Evolutionary conservation across 2,329 filamentous ascomycete species (phyloP), one percentile per base, ranked within the genome.

Genomic region (Ilyonectria mors-panacis): DNA sequence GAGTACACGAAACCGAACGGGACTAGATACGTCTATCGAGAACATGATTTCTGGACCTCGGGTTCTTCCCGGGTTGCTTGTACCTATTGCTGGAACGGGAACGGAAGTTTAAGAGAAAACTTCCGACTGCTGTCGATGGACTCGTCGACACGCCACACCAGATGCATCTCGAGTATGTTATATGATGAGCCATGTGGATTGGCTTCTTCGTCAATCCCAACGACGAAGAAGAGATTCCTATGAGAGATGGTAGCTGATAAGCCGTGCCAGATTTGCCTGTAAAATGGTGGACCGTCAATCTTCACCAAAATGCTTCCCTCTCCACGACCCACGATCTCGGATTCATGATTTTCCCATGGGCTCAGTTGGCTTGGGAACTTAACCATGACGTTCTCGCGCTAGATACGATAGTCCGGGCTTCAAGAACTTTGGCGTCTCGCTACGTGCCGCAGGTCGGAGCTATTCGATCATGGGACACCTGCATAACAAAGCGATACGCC

Each of bases 41-140:
- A 79, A 30, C 73, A 79, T 0, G 77, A 81, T 10, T 85, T 85
- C 63, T 86, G 84, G 84, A 85, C 83, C 0, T 84, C 80, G 2
- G 84, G 0, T 86, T 86, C 77, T 85, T 86, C 60, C 84, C 83
- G 0, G 84, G 84, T 0, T 79, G 77, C 3, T 67, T 86, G 2
- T 84, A 85, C 60, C 73, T 81, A 1, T 75, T 86, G 0, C 73
- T 84, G 6, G 78, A 83, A 63, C 64, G 81, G 12, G 55, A 76
- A 48, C 70, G 78, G 42, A 77, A 73, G 45, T 78, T 59, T 57
- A 50, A 50, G 51, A 8, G 35, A 23, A 21, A 6, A 6, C 51
- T 63, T 19, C 39, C 13, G 17, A 37, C 17, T 10, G 4, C 9
- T 17, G 2, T 8, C 3, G 4, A 17, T n/a, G 21, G 12, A 12